Base-by-base conservation (phyloP, 2,329 filamentous ascomycete species). In the Teratosphaeria pseudoeucalypti region DNA sequence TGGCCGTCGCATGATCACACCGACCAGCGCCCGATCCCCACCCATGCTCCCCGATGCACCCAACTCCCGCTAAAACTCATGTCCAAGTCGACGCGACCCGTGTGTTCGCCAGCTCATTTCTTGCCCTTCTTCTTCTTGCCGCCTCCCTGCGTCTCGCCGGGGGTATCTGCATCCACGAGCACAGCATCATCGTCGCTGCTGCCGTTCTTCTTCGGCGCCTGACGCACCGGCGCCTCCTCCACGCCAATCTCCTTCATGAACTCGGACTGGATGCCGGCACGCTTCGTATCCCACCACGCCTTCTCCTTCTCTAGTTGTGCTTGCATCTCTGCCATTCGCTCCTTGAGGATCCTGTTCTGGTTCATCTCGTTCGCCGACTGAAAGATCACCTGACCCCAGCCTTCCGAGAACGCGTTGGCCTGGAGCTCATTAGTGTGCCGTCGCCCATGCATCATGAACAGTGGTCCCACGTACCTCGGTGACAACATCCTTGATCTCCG, bases 301-400 rank as follows among this genome's bases (percentile, higher is more conserved):
- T 88, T 89, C 77, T 97, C 94, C 49, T 84, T 78, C 10, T 82
- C 80, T 1, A 85, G 79, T 69, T 89, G 87, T 32, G 79, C 77
- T 68, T 92, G 85, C 60, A 96, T 85, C 63, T 91, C 87, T 54
- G 86, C 82, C 23, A 96, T 81, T 56, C 86, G 83, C 65, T 86
- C 81, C 65, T 90, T 88, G 70, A 96, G 82, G 54, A 85, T 77
- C 52, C 84, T 82, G 77, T 96, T 96, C 71, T 90, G 87, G 61
- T 88, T 85, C 76, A 99, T 96, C 76, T 99, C 94, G 75, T 95
- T 95, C 58, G 94, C 94, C 54, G 89, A 92, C 75, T 99, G 94
- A 82, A 99, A 99, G 73, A 99, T 97, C 59, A 84, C 85, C 72
- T 94, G 87, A 62, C 94, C 94, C 94, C 94, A 99, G 74, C 87